Evolutionary conservation across 345 rosid genomes (phyloP).

Genomic region (Hevea brasiliensis): DNA sequence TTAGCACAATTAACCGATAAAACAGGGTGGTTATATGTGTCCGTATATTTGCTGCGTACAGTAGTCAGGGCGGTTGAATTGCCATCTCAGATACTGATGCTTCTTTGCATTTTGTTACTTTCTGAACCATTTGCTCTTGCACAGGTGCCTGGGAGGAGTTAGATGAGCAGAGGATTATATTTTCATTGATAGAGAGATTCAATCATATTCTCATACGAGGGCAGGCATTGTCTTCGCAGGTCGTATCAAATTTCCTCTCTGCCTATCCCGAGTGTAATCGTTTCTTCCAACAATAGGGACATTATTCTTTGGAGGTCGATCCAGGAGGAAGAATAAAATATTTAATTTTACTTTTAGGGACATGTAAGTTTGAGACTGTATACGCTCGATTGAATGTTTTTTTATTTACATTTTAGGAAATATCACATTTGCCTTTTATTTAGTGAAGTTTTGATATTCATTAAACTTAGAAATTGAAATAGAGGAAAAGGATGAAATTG

Average conservation of each 20-base stretch:
- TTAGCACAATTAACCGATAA: background rate
- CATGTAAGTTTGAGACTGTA: too few relatives aligned
- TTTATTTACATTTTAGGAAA: too few relatives aligned
- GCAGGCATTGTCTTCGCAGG: slow-evolving; percentile 42
- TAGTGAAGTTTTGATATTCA: background rate
- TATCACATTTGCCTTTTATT: too few relatives aligned
- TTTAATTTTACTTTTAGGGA: too few relatives aligned
- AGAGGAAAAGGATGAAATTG: too few relatives aligned
- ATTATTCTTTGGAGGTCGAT: background rate
- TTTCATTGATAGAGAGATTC: slow-evolving; percentile 44
- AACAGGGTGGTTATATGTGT: background rate
- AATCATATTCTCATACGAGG: slow-evolving; percentile 34
- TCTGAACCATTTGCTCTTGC: background rate
- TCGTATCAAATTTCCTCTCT: slow-evolving; percentile 39
- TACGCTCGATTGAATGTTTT: too few relatives aligned
- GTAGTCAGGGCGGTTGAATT: background rate
- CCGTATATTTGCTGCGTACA: background rate
- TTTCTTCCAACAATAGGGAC: slow-evolving; percentile 36
- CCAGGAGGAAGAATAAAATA: background rate
- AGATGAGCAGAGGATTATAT: slow-evolving; percentile 31
- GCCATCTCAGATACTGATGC: background rate
- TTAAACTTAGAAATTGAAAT: background rate
- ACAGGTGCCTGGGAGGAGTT: slow-evolving; percentile 56
- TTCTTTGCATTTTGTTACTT: too few relatives aligned
- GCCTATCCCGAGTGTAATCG: slow-evolving; percentile 43